Conservation (phyloP, 805 yeast species). For the Yarrowia keelungensis region DNA sequence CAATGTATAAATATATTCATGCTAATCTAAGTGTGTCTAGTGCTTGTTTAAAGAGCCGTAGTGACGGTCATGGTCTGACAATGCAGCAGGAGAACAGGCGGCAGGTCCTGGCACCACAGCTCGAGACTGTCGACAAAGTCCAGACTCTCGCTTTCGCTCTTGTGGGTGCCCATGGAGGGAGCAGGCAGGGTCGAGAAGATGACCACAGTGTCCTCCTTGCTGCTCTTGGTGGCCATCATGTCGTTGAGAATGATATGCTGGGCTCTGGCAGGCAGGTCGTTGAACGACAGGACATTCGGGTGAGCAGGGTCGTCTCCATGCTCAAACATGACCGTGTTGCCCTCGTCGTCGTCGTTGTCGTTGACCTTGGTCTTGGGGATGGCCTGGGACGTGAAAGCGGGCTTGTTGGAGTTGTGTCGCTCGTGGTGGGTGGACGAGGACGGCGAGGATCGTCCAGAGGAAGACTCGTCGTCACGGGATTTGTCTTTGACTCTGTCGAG, state of each 20-base stretch:
- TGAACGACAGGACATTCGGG: constrained; percentile 58
- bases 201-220: constrained; percentile 63
- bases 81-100: constrained; percentile 82
- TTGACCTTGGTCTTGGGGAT: constrained; percentile 48
- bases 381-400: constrained; percentile 48
- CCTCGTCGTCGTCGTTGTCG: constrained; percentile 47
- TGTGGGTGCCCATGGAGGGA: constrained; percentile 83
- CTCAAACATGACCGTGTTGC: constrained; percentile 47
- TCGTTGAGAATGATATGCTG: constrained; percentile 90
- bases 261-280: constrained; percentile 88
- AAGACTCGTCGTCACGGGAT: constrained; percentile 23
- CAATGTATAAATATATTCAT: constrained; percentile 1
- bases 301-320: constrained; percentile 38
- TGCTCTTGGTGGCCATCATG: constrained; percentile 71
- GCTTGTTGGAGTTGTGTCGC: constrained; percentile 43
- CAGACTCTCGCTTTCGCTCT: constrained; percentile 67
- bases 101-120: constrained; percentile 80
- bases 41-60: constrained; percentile 68
- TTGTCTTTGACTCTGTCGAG: constrained; percentile 26
- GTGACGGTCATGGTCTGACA: constrained; percentile 97
- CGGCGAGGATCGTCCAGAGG: constrained; percentile 19
- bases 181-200: constrained; percentile 90
- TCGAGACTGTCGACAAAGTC: constrained; percentile 80
- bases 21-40: neutral
- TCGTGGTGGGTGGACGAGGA: constrained; percentile 12